Evolutionary conservation across 139 green algal species (phyloP).

Genomic region (Coelastrella sp.): DNA sequence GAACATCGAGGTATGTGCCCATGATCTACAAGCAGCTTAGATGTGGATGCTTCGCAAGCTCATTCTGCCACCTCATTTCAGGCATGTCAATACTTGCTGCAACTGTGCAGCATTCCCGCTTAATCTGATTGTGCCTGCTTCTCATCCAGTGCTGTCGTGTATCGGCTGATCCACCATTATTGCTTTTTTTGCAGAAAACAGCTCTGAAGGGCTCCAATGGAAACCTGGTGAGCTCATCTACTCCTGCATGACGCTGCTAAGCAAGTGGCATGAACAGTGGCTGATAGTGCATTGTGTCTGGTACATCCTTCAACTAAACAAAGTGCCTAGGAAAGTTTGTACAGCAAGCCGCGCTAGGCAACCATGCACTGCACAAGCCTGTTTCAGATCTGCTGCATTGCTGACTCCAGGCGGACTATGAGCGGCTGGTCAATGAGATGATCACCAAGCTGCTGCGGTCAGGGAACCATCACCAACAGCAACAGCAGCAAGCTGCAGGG

Average conservation of each 20-base stretch:
- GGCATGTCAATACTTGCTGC: neutral
- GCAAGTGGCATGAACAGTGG: neutral
- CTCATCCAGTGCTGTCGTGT: neutral
- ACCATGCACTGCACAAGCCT: no score
- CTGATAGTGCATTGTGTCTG: no score
- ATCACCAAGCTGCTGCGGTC: neutral
- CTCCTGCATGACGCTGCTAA: neutral
- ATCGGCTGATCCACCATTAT: neutral
- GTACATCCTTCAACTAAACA: no score
- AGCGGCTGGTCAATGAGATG: neutral
- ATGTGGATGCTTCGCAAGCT: neutral
- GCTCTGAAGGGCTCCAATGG: neutral
- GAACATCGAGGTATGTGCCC: constrained; percentile 19
- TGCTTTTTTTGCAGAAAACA: neutral
- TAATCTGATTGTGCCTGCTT: neutral
- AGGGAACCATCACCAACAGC: neutral
- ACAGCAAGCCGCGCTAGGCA: no score
- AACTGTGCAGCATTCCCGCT: neutral
- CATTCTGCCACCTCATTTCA: neutral
- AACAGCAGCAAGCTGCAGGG: constrained; percentile 10
- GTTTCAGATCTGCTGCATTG: neutral
- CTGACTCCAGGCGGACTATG: constrained; percentile 25
- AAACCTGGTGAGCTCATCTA: neutral
- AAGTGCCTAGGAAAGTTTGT: no score
- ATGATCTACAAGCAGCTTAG: neutral